Conservation (phyloP, 805 yeast species). For the Torulaspora franciscae region DNA sequence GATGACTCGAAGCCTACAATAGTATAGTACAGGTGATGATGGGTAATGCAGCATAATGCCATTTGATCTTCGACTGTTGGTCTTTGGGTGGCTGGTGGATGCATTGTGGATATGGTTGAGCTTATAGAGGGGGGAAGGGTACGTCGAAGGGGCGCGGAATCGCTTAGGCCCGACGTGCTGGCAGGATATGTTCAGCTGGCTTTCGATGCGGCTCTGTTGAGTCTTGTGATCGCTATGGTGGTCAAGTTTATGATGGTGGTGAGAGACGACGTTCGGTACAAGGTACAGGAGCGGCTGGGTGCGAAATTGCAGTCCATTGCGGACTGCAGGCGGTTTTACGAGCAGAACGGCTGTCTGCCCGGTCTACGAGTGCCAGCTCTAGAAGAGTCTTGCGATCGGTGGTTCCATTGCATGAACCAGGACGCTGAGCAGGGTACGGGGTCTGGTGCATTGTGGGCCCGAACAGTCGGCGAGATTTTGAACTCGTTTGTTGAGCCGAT, state of each 20-base stretch:
- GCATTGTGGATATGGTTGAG: not conserved
- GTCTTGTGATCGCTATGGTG: conserved; percentile 48
- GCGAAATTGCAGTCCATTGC: conserved; percentile 60
- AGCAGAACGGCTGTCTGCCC: conserved; percentile 65
- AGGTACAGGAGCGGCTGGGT: conserved; percentile 57
- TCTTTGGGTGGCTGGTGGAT: not conserved
- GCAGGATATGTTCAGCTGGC: conserved; percentile 53
- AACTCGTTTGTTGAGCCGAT: conserved; percentile 72
- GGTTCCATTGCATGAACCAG: conserved; percentile 70
- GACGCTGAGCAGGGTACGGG: conserved; percentile 48
- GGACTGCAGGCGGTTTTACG: conserved; percentile 62
- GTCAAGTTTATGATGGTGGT: conserved; percentile 52
- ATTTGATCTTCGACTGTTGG: not conserved
- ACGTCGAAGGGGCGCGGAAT: not conserved
- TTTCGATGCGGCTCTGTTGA: conserved; percentile 51
- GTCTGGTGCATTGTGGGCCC: conserved; percentile 69
- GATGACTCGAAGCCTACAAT: not conserved
- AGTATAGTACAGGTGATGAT: not conserved
- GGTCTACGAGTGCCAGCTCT: conserved; percentile 67
- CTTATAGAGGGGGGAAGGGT: not conserved
- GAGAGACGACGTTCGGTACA: conserved; percentile 62
- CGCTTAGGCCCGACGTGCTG: conserved; percentile 7
- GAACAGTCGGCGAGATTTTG: conserved; percentile 74
- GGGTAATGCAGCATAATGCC: not conserved
- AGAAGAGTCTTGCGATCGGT: conserved; percentile 60